Evolutionary conservation across 805 yeast species (phyloP).

Genomic region (Saccharomycopsis oosterbeekiorum): DNA sequence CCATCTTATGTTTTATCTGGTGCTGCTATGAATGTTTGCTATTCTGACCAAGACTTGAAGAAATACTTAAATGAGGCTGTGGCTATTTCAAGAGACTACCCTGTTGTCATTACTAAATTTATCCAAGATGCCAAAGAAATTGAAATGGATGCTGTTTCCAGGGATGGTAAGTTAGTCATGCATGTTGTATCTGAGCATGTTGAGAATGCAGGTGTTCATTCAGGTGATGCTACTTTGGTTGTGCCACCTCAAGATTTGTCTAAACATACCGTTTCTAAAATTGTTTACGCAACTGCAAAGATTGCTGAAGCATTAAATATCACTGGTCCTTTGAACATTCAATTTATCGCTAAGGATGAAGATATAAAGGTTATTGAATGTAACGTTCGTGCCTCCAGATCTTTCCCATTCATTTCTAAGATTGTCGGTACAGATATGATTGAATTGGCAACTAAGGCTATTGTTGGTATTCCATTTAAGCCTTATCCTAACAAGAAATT

Average conservation of each 20-base stretch:
- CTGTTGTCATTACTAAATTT: constrained; percentile 94
- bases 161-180: constrained; percentile 87
- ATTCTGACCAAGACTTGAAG: constrained; percentile 79
- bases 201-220: constrained; percentile 98
- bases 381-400: constrained; percentile 98
- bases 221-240: constrained; percentile 96
- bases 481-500: constrained; percentile 86
- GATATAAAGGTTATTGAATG: constrained; percentile 97
- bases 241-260: constrained; percentile 95
- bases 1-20: constrained; percentile 97
- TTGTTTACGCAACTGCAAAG: constrained; percentile 92
- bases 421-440: constrained; percentile 93
- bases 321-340: constrained; percentile 96
- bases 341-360: constrained; percentile 90
- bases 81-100: constrained; percentile 95
- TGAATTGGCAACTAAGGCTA: constrained; percentile 95
- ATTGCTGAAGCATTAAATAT: constrained; percentile 91
- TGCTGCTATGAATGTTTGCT: constrained; percentile 98
- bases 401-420: constrained; percentile 97
- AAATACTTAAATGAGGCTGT: constrained; percentile 88
- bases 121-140: constrained; percentile 96
- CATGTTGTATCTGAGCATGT: constrained; percentile 98
- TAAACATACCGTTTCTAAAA: constrained; percentile 82
- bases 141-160: constrained; percentile 98
- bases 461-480: constrained; percentile 74